Conservation (phyloP, 441 rosid genomes). For the Erodium trifolium region DNA sequence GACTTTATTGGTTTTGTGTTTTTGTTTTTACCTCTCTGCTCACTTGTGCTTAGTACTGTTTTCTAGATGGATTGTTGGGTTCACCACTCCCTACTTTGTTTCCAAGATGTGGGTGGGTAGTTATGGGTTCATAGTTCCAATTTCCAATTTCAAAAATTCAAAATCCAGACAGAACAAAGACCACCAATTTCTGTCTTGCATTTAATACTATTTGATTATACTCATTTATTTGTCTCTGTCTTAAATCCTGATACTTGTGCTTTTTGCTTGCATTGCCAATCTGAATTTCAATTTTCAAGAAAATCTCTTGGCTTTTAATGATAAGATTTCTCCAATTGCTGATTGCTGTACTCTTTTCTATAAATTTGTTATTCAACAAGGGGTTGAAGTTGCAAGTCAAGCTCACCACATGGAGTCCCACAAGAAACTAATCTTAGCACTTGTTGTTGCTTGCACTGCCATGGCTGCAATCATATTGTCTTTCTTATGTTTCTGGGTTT, state of each 20-base stretch:
- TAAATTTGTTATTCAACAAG: slow-evolving; percentile 25
- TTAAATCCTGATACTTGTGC: background rate
- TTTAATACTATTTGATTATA: slow-evolving; percentile 16
- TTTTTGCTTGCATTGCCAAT: slow-evolving; percentile 1
- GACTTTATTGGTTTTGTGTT: background rate
- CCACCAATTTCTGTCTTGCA: slow-evolving; percentile 20
- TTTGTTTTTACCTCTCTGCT: background rate
- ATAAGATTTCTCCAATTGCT: slow-evolving; percentile 2
- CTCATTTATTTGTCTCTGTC: slow-evolving; percentile 6
- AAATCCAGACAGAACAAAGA: slow-evolving; percentile 8
- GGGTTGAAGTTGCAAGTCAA: slow-evolving; percentile 34
- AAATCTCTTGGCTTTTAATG: background rate
- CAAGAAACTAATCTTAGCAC: slow-evolving; percentile 39
- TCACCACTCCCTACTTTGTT: background rate
- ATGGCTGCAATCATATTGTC: slow-evolving; percentile 37
- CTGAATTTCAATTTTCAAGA: background rate
- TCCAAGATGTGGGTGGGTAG: background rate
- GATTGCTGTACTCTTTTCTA: background rate
- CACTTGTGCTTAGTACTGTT: background rate
- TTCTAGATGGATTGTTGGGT: background rate
- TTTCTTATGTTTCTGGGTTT: slow-evolving; percentile 45
- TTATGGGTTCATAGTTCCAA: background rate
- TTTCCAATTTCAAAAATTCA: slow-evolving; percentile 15
- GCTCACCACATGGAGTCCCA: slow-evolving; percentile 40
- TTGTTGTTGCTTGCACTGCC: slow-evolving; percentile 46